Evolutionary conservation across 208 protist species (phyloP).

Genomic region (Acanthamoeba castellanii): DNA sequence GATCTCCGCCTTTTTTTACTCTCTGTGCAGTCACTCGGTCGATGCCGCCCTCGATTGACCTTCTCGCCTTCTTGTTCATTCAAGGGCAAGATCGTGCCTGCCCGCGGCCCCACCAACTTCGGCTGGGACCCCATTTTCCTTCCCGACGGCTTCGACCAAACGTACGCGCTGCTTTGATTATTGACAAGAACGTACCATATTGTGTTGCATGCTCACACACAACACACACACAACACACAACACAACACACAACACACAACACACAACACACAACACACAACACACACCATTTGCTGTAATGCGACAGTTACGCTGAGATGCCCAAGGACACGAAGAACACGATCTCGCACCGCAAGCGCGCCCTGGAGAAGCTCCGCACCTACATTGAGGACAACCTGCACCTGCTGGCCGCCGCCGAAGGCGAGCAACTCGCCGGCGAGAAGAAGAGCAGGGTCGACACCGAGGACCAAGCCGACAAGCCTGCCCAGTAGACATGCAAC

Average conservation of each 20-base stretch:
- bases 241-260: no score
- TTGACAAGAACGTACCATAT: not conserved
- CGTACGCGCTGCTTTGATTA: conserved; percentile 87
- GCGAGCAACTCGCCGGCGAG: conserved; percentile 10
- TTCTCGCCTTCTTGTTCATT: no score
- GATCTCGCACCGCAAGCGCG: conserved; percentile 95
- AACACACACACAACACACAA: no score
- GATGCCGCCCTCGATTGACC: no score
- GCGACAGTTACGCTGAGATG: conserved; percentile 90
- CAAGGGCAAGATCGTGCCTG: conserved; percentile 90
- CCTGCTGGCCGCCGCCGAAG: conserved; percentile 56
- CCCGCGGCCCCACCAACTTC: conserved; percentile 89
- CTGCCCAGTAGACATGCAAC: no score
- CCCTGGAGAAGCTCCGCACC: conserved; percentile 82
- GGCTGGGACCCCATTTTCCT: conserved; percentile 97
- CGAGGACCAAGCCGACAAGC: no score
- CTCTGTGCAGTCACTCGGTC: not conserved
- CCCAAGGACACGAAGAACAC: conserved; percentile 93
- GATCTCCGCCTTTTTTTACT: not conserved
- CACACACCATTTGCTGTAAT: no score
- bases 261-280: no score
- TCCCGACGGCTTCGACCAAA: conserved; percentile 91
- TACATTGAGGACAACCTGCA: conserved; percentile 67
- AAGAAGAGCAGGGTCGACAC: conserved; percentile 58
- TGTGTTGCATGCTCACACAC: not conserved